Evolutionary conservation across 768 basidiomycete species (phyloP).

Genomic region (Obba rivulosa): DNA sequence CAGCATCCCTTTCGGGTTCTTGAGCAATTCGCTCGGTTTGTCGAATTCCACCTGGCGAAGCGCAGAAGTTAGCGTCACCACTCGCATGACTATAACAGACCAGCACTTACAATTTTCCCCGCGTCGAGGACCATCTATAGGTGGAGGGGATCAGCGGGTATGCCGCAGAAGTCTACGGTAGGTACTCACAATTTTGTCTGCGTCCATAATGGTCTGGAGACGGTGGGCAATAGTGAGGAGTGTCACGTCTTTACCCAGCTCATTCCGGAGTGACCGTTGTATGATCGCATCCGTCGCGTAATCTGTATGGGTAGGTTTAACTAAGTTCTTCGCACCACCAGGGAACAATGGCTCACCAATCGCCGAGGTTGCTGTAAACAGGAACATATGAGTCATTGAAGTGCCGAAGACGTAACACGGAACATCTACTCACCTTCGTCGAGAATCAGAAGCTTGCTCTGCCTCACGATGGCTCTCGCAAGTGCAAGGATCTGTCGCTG

Average conservation of each 20-base stretch:
- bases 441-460: constrained; percentile 51
- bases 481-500: constrained; percentile 57
- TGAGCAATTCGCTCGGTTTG: constrained; percentile 42
- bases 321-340: neutral
- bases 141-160: neutral
- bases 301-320: constrained; percentile 26
- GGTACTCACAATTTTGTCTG: constrained; percentile 48
- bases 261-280: constrained; percentile 46
- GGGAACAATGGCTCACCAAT: constrained; percentile 26
- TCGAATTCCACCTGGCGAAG: constrained; percentile 51
- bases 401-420: neutral
- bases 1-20: constrained; percentile 41
- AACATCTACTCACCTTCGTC: constrained; percentile 39
- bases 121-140: constrained; percentile 37
- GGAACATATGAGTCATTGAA: neutral
- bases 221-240: constrained; percentile 55
- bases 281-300: constrained; percentile 50
- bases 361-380: constrained; percentile 39
- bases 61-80: neutral
- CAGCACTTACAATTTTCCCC: constrained; percentile 30
- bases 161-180: neutral
- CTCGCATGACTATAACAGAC: neutral
- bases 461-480: constrained; percentile 51
- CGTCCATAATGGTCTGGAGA: constrained; percentile 50
- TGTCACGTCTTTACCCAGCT: constrained; percentile 36